Evolutionary conservation across 2,329 filamentous ascomycete species (phyloP), one percentile per base, ranked within the genome.

Genomic region (Meredithiella fracta): DNA sequence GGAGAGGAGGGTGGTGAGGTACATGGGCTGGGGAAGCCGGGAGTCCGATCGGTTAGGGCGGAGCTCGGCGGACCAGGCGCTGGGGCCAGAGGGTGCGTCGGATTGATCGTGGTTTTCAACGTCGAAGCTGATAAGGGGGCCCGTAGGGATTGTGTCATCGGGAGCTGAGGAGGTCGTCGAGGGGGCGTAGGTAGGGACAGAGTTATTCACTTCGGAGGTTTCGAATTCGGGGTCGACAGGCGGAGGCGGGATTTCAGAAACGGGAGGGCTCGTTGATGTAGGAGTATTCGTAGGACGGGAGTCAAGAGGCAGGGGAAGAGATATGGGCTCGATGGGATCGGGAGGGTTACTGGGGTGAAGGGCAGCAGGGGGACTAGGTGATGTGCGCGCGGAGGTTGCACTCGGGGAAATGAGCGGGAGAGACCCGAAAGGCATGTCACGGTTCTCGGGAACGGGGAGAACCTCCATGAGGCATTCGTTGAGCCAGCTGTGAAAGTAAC

Each of bases 71-170:
- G 75, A 77, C 78, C 78, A 81, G 1, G 76, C 63, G 1, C 50
- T 53, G 1, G 76, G 64, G 3, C 57, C 57, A 1, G 50, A 49
- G 1, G 73, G 73, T 2, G 70, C 69, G 51, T 77, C 74, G 2
- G 69, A 71, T 0, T 74, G 68, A 50, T 79, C 77, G 2, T 72
- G 74, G 0, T 77, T 73, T 60, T 81, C 78, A 26, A 80, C 76
- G 56, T 81, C 78, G 56, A 81, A 80, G 60, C 75, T 79, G 53
- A 81, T 79, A 3, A 80, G 66, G 0, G 77, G 79, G 73, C 55
- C 49, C 49, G 49, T 17, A 25, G 26, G 49, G 17, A n/a, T 31
- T 11, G 1, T 15, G 25, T 20, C 25, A 15, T n/a, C 15, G 15
- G 8, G 40, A 20, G 15, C 14, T n/a, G 40, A 22, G 2, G 40